A percentile compares a stretch with the other conserved stretches of the same genome.
phyloP scores from a whole-genome alignment of 2,329 filamentous ascomycete species.

The Plectosphaerella cucumerina region DNA sequence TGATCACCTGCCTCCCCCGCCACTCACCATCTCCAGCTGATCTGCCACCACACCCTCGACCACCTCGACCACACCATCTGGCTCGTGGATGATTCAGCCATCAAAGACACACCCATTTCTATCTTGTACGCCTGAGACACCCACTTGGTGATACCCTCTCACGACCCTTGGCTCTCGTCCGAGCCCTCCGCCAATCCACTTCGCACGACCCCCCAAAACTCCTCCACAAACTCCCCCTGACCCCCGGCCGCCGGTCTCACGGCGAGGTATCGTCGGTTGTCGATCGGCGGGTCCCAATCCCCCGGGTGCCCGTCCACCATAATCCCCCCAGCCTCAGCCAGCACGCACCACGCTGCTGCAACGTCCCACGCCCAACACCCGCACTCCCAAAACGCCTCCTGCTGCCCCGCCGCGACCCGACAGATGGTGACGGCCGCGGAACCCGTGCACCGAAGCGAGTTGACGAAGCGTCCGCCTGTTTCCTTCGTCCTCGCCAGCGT shows the following conservation, averaged over 20 bases:
- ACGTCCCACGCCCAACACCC: constrained; percentile 86
- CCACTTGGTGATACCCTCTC: too few relatives aligned
- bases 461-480: constrained; percentile 68
- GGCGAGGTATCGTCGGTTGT: constrained; percentile 58
- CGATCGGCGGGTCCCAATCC: constrained; percentile 58
- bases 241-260: constrained; percentile 57
- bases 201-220: constrained; percentile 57
- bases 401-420: constrained; percentile 63
- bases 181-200: background rate
- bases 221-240: constrained; percentile 58
- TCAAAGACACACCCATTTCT: too few relatives aligned
- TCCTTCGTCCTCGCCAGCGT: constrained; percentile 53
- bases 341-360: constrained; percentile 73
- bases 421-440: constrained; percentile 74
- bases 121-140: too few relatives aligned
- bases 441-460: constrained; percentile 64
- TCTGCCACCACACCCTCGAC: too few relatives aligned
- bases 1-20: too few relatives aligned
- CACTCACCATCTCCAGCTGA: too few relatives aligned
- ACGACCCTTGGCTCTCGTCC: too few relatives aligned
- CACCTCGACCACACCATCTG: too few relatives aligned
- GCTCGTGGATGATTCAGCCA: too few relatives aligned
- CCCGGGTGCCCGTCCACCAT: constrained; percentile 72
- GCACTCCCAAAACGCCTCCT: constrained; percentile 78
- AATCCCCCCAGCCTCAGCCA: constrained; percentile 68